phyloP scores from a whole-genome alignment of 306 rosid species.

The Rosa persica region DNA sequence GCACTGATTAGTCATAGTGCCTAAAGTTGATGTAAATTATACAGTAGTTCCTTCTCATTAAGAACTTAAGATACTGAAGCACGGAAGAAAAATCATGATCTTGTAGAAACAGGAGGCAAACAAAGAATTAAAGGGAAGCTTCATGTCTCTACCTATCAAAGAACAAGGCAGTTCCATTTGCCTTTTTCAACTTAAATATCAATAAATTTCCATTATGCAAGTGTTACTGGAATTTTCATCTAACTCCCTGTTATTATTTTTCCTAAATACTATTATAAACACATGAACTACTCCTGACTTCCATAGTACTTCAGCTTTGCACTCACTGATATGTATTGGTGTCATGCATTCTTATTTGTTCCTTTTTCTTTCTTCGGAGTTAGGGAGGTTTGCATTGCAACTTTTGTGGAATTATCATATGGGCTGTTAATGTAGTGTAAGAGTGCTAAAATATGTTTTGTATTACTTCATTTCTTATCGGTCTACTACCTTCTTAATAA shows the following conservation, averaged over 20 bases:
- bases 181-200: not conserved
- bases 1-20: not conserved
- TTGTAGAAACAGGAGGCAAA: not conserved
- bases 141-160: conserved; percentile 15
- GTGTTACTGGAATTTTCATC: not conserved
- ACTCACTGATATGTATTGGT: not conserved
- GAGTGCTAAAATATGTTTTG: not conserved
- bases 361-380: not conserved
- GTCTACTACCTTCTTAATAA: not conserved
- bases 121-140: not conserved
- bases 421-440: not conserved
- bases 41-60: not conserved
- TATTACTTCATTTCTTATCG: not conserved
- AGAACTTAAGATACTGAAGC: not conserved
- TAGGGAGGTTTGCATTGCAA: not conserved
- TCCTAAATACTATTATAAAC: not conserved
- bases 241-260: not conserved
- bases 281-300: not conserved
- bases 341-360: not conserved
- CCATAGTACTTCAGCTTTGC: not conserved
- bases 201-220: not conserved
- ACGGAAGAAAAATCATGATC: not conserved
- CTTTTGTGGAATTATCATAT: not conserved
- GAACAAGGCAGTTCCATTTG: not conserved
- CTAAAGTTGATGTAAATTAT: not conserved